Evolutionary conservation across 2,329 filamentous ascomycete species (phyloP), one percentile per base, ranked within the genome.

Genomic region (Allantophomopsis cytisporea): DNA sequence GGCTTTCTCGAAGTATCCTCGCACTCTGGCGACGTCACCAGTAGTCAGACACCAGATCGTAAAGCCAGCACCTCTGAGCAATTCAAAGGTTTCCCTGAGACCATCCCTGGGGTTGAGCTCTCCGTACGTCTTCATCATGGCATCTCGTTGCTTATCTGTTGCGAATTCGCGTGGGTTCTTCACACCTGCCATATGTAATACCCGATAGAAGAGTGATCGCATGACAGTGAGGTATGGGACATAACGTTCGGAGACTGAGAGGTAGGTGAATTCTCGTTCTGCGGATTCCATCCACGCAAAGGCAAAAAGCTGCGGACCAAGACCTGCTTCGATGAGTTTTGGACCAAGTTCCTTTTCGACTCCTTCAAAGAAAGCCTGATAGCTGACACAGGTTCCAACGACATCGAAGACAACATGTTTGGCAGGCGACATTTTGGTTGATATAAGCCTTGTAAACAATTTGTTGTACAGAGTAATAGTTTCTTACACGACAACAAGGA

Each of bases 11-110:
- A 76, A 73, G 44, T 75, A 76, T 0, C 67, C 69, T 7, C 56
- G 49, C 3, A 75, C 70, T 5, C 70, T 55, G 36, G 59, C 52
- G 2, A 58, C 49, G 47, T 75, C 70, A 1, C 65, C 71, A 0
- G 67, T 65, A 0, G 70, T 73, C 18, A 75, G 57, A 23, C 60
- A 64, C 69, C 70, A 75, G 4, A 72, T 61, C 0, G 63, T 67
- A 43, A 71, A 73, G 0, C 69, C 65, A 0, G 53, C 57, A 0
- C 55, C 56, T 3, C 64, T 53, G 33, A 75, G 50, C 16, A 55
- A 60, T 34, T 55, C 46, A 31, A 69, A 59, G 35, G 60, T 62
- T 41, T 67, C 62, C 17, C 53, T 56, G 1, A 57, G 52, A 0
- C 64, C 66, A 3, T 58, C 52, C 2, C 67, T 46, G 15, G 62